Evolutionary conservation across 1,139 yeast genomes (phyloP).

Genomic region (Blastobotrys elegans): DNA sequence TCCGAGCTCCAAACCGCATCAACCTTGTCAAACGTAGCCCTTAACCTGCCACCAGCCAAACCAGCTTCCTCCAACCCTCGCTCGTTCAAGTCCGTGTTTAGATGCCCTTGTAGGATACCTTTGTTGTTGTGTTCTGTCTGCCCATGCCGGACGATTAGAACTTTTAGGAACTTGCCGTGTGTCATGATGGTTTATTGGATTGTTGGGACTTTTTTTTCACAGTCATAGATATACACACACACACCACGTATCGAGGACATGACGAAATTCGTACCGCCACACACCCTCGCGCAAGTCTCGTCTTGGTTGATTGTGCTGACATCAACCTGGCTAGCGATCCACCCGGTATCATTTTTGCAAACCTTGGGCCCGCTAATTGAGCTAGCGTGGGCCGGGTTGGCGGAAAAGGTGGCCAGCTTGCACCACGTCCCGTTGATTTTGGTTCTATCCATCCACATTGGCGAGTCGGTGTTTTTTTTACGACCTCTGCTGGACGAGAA

Average conservation of each 20-base stretch:
- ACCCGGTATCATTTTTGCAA: background rate
- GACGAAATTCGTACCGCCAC: background rate
- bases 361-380: background rate
- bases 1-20: slow-evolving; percentile 33
- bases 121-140: slow-evolving; percentile 67
- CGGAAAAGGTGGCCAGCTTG: background rate
- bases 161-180: slow-evolving; percentile 35
- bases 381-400: background rate
- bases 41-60: slow-evolving; percentile 24
- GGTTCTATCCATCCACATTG: slow-evolving; percentile 24
- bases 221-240: no score
- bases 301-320: background rate
- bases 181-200: no score
- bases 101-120: slow-evolving; percentile 72
- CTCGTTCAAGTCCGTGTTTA: slow-evolving; percentile 29
- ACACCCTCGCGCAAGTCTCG: background rate
- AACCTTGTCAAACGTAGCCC: slow-evolving; percentile 13
- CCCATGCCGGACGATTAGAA: slow-evolving; percentile 72
- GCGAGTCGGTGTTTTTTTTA: slow-evolving; percentile 27
- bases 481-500: slow-evolving; percentile 29
- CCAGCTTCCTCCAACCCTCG: slow-evolving; percentile 25
- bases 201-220: no score
- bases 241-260: no score
- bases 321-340: background rate
- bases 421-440: slow-evolving; percentile 9